Conservation (phyloP, 2,329 filamentous ascomycete species). For the Beauveria brongniartii region DNA sequence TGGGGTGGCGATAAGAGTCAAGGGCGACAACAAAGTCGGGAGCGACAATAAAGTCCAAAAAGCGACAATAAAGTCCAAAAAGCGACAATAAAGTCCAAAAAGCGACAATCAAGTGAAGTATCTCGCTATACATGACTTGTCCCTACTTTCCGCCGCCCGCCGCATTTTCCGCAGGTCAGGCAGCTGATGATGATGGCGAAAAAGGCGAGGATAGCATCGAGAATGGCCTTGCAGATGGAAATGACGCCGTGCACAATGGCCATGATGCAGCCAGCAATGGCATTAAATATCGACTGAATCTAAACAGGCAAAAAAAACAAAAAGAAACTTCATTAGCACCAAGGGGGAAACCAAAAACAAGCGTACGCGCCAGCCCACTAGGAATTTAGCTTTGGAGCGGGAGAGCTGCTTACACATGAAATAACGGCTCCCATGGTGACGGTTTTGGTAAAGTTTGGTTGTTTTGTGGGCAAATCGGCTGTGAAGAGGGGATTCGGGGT, state of each 20-base stretch:
- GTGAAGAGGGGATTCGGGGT: background rate
- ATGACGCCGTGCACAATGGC: conserved; percentile 61
- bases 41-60: background rate
- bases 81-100: background rate
- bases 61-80: background rate
- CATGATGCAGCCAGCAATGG: conserved; percentile 60
- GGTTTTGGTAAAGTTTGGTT: conserved; percentile 7
- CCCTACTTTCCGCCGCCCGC: conserved; percentile 23
- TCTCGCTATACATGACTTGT: conserved; percentile 7
- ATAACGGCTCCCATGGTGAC: conserved; percentile 68
- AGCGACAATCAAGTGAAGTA: background rate
- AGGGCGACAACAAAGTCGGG: background rate
- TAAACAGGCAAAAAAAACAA: conserved; percentile 20
- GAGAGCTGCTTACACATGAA: conserved; percentile 62
- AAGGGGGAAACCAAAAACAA: background rate
- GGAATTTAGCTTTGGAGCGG: background rate
- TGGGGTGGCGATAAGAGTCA: background rate
- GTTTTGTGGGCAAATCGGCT: too few relatives aligned
- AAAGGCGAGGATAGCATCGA: conserved; percentile 57
- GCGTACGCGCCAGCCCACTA: background rate
- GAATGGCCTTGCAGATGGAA: conserved; percentile 55
- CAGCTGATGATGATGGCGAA: conserved; percentile 60
- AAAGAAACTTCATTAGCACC: background rate
- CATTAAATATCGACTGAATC: conserved; percentile 51
- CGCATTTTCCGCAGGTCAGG: conserved; percentile 43